Evolutionary conservation across 169 alveolate species (phyloP).

Genomic region (Plasmodium vivax): DNA sequence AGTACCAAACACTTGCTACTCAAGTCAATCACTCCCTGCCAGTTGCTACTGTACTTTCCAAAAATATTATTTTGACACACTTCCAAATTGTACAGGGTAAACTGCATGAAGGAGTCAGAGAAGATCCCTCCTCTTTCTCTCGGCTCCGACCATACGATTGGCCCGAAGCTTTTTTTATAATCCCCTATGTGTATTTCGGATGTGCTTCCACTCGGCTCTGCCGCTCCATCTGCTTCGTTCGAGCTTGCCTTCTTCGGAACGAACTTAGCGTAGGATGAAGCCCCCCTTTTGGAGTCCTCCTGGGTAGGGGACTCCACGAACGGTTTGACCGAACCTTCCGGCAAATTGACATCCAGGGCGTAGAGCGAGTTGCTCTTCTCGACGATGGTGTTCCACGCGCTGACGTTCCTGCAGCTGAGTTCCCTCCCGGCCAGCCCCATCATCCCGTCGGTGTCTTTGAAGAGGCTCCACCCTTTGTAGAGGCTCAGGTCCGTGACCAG

Average conservation of each 20-base stretch:
- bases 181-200: conserved; percentile 68
- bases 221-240: background rate
- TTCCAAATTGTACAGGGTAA: conserved; percentile 79
- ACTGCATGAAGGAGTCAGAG: conserved; percentile 79
- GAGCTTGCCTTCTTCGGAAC: background rate
- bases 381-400: conserved; percentile 42
- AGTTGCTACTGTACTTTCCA: conserved; percentile 79
- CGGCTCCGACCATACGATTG: conserved; percentile 80
- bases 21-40: conserved; percentile 82
- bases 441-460: conserved; percentile 70
- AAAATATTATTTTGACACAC: conserved; percentile 80
- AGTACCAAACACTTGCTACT: conserved; percentile 81
- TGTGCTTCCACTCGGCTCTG: background rate
- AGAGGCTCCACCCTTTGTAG: conserved; percentile 52
- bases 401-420: conserved; percentile 53
- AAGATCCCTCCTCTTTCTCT: conserved; percentile 84
- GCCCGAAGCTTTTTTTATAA: conserved; percentile 61
- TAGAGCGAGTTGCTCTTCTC: conserved; percentile 31
- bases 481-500: conserved; percentile 14
- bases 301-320: background rate
- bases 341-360: conserved; percentile 45
- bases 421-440: conserved; percentile 59
- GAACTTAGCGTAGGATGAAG: background rate
- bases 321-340: conserved; percentile 6
- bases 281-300: background rate